Conservation (phyloP, 108 stramenopile genomes). For the Halocafeteria seosinensis region DNA sequence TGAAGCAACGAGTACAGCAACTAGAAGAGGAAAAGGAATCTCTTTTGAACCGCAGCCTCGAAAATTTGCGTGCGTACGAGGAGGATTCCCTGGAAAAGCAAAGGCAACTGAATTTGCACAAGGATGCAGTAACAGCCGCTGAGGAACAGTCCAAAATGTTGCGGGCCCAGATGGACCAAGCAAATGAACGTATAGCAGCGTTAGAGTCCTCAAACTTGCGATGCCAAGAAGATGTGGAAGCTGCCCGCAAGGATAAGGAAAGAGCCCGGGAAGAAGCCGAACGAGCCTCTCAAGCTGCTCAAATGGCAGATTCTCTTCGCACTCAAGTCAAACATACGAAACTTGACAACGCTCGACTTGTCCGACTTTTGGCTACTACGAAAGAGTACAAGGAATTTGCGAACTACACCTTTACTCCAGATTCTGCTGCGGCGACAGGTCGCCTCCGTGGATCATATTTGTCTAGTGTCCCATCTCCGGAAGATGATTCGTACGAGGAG, state of each 20-base stretch:
- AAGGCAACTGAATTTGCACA: neutral
- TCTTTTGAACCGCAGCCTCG: neutral
- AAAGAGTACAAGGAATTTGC: neutral
- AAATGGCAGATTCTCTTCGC: neutral
- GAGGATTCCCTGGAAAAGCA: neutral
- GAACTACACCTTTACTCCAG: neutral
- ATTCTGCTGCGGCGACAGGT: neutral
- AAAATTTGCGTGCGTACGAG: neutral
- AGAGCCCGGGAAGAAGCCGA: neutral
- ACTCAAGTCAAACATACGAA: neutral
- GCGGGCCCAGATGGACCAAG: neutral
- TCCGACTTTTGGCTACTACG: neutral
- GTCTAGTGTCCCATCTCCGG: neutral
- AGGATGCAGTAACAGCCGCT: neutral
- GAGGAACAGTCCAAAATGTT: neutral
- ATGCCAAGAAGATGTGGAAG: neutral
- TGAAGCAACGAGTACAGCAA: neutral
- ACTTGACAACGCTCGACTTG: neutral
- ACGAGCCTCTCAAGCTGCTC: neutral
- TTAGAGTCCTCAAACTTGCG: neutral
- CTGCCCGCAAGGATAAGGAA: neutral
- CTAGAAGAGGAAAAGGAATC: neutral
- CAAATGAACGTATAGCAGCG: neutral
- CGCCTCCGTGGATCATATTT: neutral
- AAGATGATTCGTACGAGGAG: neutral